Evolutionary conservation across 164 flowering plant species (phyloP), one percentile per base, ranked within the genome.

Genomic region (Annona cherimola): DNA sequence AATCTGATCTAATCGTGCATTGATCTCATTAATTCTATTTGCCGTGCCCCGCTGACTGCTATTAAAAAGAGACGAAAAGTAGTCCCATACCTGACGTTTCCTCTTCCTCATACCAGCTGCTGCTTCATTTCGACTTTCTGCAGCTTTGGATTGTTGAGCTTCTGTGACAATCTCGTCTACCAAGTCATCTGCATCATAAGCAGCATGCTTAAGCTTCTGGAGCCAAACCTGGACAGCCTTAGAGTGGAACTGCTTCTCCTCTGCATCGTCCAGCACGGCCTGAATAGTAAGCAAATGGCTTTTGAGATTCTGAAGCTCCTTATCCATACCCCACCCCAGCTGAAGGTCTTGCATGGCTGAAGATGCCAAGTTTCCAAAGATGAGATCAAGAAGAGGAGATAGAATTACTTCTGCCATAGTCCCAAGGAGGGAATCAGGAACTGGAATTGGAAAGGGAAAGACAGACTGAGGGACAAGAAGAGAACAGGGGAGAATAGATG

Each of bases 1-100:
- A 46, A 74, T 68, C 66, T 46, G 20, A 39, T 61, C 76, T 18
- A 74, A 20, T 45, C 67, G 68, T 12, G 40, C 67, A 4, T 63
- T 7, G 7, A 72, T 42, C 3, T 55, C 69, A 39, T 55, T 65
- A 4, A 72, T 54, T 54, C 19, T 64, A 40, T 16, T 4, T 19
- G 50, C 69, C 5, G 63, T 71, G 9, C 45, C 61, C 14, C n/a
- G 45, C 4, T 61, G 43, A 42, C 16, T 2, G 20, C 4, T 45
- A 3, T 50, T 43, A 14, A 5, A 9, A 18, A 43, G 11, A 44
- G 57, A 61, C 14, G 45, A 45, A 2, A 39, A 14, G 35, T 26
- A 26, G 35, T 26, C 35, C 26, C 72, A 41, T 39, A 57, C 63
- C 63, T 57, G 35, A 46, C 35, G 16, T 18, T 9, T 18, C 57